Evolutionary conservation across 495 filamentous ascomycete genomes (phyloP).

Genomic region (Aspergillus bertholletiae): DNA sequence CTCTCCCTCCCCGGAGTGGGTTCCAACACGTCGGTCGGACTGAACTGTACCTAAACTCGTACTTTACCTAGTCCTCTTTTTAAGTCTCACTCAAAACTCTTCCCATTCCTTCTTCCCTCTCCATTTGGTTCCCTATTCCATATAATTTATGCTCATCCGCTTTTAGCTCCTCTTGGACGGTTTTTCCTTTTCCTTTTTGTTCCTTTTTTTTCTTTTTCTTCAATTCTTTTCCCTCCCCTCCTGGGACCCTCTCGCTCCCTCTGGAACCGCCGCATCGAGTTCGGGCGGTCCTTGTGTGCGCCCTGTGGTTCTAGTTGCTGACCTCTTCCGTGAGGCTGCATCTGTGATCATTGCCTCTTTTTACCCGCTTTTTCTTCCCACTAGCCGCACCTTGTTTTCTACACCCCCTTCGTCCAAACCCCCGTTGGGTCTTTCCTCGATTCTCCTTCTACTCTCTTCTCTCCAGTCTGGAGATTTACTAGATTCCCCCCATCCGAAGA

Average conservation of each 20-base stretch:
- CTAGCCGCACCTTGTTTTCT: conserved; percentile 30
- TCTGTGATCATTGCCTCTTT: conserved; percentile 23
- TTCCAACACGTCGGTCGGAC: not conserved
- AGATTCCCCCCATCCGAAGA: conserved; percentile 25
- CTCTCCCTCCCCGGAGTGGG: not conserved
- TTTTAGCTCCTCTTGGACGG: not conserved
- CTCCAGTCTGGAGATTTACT: conserved; percentile 25
- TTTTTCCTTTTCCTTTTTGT: conserved; percentile 19
- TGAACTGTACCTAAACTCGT: not conserved
- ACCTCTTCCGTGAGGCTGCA: conserved; percentile 43
- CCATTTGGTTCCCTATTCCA: not conserved
- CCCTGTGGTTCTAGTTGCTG: conserved; percentile 36
- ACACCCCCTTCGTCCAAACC: conserved; percentile 29
- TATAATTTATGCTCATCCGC: not conserved
- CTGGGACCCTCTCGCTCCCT: conserved; percentile 8
- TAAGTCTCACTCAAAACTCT: conserved; percentile 4
- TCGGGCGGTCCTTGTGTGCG: conserved; percentile 19
- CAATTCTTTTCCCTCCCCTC: conserved; percentile 21
- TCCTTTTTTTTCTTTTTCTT: conserved; percentile 15
- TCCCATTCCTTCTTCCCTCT: not conserved
- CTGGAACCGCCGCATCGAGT: conserved; percentile 33
- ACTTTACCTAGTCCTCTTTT: conserved; percentile 7
- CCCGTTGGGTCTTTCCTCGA: conserved; percentile 31
- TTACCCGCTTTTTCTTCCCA: conserved; percentile 28
- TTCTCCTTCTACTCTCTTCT: conserved; percentile 31